Evolutionary conservation across 1,284 basidiomycete genomes (phyloP), one percentile per base, ranked within the genome.

Genomic region (Salmacisia buchloeana): DNA sequence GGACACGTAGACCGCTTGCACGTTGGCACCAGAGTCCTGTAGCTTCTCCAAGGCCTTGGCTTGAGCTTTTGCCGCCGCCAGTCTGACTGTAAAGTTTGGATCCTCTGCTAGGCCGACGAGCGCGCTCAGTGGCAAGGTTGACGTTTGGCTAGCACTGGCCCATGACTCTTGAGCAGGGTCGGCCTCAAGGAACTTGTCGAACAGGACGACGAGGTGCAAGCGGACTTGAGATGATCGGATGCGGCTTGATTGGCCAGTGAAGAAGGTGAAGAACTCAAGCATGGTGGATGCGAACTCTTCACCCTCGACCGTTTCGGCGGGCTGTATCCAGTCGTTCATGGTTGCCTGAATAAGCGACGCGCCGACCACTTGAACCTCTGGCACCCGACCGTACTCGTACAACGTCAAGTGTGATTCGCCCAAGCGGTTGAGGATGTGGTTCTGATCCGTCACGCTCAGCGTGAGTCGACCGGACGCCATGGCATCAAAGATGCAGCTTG

Each of bases 51-150:
- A 88, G 23, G 91, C 78, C 3, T 82, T 82, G 2, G 89, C 86
- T 33, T 85, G 86, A 5, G 86, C 83, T 2, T 85, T 81, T 1
- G 89, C 88, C 1, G 85, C 85, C 25, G 90, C 87, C 70, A 92
- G 89, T 5, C 94, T 88, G 35, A 96, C 88, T 27, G 92, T 86
- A n/a, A 89, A 86, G 77, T 97, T 94, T 49, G 81, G 78, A 78
- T 97, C 94, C 21, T 78, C 73, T 27, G 63, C 64, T 49, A 70
- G 45, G 2, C 60, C 27, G 21, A 69, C 56, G 21, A 72, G 59
- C 2, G 66, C 63, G 3, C 13, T 29, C 29, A 71, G 72, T 2
- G 69, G 70, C 7, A 75, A 82, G 58, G 82, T 69, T 62, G 77
- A 64, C 18, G 79, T 79, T 71, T 69, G 4, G 67, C 72, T 25